Base-by-base conservation (phyloP, 768 basidiomycete genomes). In the Kwoniella newhampshirensis region DNA sequence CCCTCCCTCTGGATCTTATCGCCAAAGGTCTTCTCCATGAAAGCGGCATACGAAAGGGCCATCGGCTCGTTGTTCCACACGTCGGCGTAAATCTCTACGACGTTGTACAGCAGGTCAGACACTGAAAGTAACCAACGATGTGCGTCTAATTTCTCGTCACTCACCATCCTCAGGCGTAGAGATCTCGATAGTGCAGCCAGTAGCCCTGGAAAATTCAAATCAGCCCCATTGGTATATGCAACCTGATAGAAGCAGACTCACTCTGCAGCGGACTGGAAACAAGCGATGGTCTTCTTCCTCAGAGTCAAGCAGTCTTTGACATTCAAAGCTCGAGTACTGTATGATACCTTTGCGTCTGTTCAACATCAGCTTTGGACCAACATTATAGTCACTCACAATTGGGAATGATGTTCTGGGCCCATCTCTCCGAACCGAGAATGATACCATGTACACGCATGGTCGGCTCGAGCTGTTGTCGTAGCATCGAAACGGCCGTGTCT, bases 381-480 rank as follows among this genome's bases (percentile, higher is more conserved):
- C n/a, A n/a, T n/a, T n/a, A n/a, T n/a, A n/a, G n/a, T n/a, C n/a
- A n/a, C n/a, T n/a, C n/a, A n/a, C n/a, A n/a, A n/a, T n/a, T n/a
- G n/a, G 46, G 88, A 80, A 2, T 91, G 89, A 67, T 91, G 87
- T 6, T 91, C 80, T 43, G 64, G 37, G 44, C 21, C 64, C 60
- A 48, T 0, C 53, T 44, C 6, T 42, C 55, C 25, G 35, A 45
- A 26, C 51, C 54, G n/a, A n/a, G 20, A 17, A 54, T 49, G 46
- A 41, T 41, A 12, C 48, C 40, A 53, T 54, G 57, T 2, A 50
- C 48, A 41, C 91, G 85, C 62, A 86, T 82, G 43, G 86, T 83
- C 0, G 91, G 91, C 72, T 85, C 85, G 57, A 91, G 84, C 77
- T 94, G 91, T 74, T 94, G 91, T 12, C 91, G 83, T 44, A 94